Base-by-base conservation (phyloP, 208 protist species). In the Zelonia costaricensis region DNA sequence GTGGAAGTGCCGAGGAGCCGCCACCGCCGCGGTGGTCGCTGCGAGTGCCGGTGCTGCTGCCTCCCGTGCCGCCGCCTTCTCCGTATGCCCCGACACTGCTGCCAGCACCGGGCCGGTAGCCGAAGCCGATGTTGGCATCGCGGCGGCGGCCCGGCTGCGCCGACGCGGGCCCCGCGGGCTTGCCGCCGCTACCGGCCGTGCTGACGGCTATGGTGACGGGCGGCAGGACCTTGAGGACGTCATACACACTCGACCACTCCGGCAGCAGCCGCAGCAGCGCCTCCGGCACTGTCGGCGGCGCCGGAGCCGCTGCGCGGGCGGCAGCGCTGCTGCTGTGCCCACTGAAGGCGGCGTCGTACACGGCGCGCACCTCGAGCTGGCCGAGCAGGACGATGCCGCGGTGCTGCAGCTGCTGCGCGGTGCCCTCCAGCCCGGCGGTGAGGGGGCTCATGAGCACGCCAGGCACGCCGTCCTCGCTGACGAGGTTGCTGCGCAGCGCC, bases 351-450 rank as follows among this genome's bases (percentile, higher is more conserved):
- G 55, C 64, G 15, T 38, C 28, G 31, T 62, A 59, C 6, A 78
- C 49, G 16, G 57, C 54, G 3, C 31, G 8, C 20, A 82, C 68
- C 47, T 86, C 74, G n/a, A 80, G 40, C 68, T 88, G 78, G 0
- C 86, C 86, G 5, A 82, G 64, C n/a, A 93, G 62, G 0, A 88
- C 43, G 43, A 86, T 66, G 36, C 63, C 78, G 40, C 80, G 84
- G 31, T 78, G 72, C 36, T 80, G 68, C 45, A 86, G 70, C 30
- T 59, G 57, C 56, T 62, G 61, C 33, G 77, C 73, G 12, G 46
- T 38, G 12, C 55, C 30, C 39, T 58, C 48, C 2, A 80, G 69
- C 23, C 55, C 36, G 9, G 25, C 27, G 4, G 53, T 36, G 12
- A 59, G 43, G 8, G 74, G 63, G 30, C 49, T 54, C 28, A 78